A percentile compares a stretch with the other conserved stretches of the same genome.
These are phyloP conservation scores for Plicaturopsis crispa DNA, from an alignment of 768 basidiomycete species.

Conservation along the genomic window DNA sequence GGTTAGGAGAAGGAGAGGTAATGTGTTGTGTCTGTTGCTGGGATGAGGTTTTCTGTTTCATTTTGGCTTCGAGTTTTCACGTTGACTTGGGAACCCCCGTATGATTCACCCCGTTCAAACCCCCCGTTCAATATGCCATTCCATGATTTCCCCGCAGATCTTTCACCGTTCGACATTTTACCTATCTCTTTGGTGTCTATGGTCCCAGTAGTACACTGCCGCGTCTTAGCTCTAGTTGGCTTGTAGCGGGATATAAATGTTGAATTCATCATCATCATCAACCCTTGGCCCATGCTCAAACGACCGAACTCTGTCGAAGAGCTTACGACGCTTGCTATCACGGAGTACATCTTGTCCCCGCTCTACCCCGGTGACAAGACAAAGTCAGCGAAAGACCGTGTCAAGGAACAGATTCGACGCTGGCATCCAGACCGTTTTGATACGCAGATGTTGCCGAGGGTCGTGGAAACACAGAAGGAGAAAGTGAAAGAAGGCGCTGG, in stretches of 20 bases:
- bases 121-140: conserved; percentile 30
- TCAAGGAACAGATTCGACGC: conserved; percentile 65
- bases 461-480: conserved; percentile 55
- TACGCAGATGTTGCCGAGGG: conserved; percentile 56
- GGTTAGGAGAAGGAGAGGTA: conserved; percentile 62
- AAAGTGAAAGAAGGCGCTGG: conserved; percentile 69
- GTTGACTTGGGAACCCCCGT: no score
- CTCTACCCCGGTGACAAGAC: conserved; percentile 46
- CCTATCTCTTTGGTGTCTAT: no score
- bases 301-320: conserved; percentile 51
- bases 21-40: conserved; percentile 66
- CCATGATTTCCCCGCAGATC: conserved; percentile 23
- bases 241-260: no score
- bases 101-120: no score
- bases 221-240: no score
- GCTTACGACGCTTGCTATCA: conserved; percentile 46
- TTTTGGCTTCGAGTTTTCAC: no score
- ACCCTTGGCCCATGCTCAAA: conserved; percentile 69
- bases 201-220: no score
- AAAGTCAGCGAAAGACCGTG: conserved; percentile 56
- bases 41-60: conserved; percentile 60
- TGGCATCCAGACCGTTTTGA: conserved; percentile 88
- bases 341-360: conserved; percentile 54
- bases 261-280: no score
- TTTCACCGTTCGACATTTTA: background rate